Conservation (phyloP, 2,329 filamentous ascomycete species). For the Phialophora macrospora region DNA sequence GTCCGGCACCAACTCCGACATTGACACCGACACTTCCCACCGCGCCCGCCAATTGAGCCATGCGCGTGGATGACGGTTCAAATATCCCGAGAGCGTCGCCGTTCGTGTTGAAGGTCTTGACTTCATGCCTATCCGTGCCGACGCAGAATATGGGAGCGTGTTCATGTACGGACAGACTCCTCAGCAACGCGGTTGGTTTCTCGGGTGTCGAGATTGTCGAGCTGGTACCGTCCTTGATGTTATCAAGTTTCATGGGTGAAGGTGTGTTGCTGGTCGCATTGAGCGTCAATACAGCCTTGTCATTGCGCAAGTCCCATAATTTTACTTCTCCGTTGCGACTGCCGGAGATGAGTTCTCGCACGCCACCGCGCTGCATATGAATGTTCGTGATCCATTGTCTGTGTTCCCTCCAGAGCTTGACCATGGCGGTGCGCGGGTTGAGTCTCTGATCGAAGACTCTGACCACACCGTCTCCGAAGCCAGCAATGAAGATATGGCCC, state of each 20-base stretch:
- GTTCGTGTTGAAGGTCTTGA: conserved; percentile 91
- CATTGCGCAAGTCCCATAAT: conserved; percentile 94
- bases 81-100: conserved; percentile 78
- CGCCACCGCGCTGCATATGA: conserved; percentile 93
- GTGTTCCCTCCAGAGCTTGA: conserved; percentile 96
- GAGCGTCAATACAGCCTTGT: conserved; percentile 46
- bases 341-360: conserved; percentile 87
- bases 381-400: conserved; percentile 94
- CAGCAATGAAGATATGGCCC: conserved; percentile 92
- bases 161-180: conserved; percentile 90
- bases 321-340: conserved; percentile 92
- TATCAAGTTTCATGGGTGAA: conserved; percentile 10
- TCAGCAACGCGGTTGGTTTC: conserved; percentile 56
- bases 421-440: conserved; percentile 85
- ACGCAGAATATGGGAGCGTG: conserved; percentile 94
- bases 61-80: conserved; percentile 54
- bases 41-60: conserved; percentile 27
- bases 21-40: neutral
- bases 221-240: conserved; percentile 7
- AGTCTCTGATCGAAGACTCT: conserved; percentile 90
- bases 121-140: conserved; percentile 82
- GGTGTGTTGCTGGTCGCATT: conserved; percentile 24
- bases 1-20: conserved; percentile 23
- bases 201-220: conserved; percentile 63
- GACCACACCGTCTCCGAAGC: conserved; percentile 93